Base-by-base conservation (phyloP, 2,329 filamentous ascomycete genomes). In the Zymoseptoria crescenta region DNA sequence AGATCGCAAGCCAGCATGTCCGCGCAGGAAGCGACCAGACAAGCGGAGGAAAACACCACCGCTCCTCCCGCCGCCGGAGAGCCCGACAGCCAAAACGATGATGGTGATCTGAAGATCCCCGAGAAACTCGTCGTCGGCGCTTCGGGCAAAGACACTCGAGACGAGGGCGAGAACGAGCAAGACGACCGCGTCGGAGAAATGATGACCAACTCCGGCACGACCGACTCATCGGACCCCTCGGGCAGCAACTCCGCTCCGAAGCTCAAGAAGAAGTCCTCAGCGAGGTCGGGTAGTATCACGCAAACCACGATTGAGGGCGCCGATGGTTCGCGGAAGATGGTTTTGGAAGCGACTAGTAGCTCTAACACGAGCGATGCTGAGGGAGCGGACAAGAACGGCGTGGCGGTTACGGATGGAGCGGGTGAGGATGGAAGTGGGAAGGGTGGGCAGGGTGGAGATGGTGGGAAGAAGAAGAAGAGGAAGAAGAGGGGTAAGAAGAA, bases 281-380 rank as follows among this genome's bases (percentile, higher is more conserved):
- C 86, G 5, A 80, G 87, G 58, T 89, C 86, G 65, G 88, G 89
- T 28, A 89, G 86, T 70, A 90, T 92, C 66, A 91, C 88, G 0
- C 88, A 92, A 73, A 89, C 88, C 61, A 78, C 89, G n/a, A 77
- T 91, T 58, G 87, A 92, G 68, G 79, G 86, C 1, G 51, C 16
- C 7, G 84, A 86, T 57, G 89, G 89, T 2, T 81, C 91, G 56
- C 83, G 84, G 63, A 93, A 93, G 74, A 83, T 91, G 51, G 83
- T 93, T 0, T 77, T 93, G 27, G 86, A 90, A 69, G 85, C 85
- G 2, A 87, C 80, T 27, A 79, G 80, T 50, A 77, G 76, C 3
- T 75, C 76, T 10, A 67, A 68, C 19, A 68, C 69, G 49, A 64
- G 64, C 8, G 59, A 50, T 27, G 54, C 28, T 35, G 54, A 48